phyloP scores from a whole-genome alignment of 139 green algal species.

The Chlorella sorokiniana region DNA sequence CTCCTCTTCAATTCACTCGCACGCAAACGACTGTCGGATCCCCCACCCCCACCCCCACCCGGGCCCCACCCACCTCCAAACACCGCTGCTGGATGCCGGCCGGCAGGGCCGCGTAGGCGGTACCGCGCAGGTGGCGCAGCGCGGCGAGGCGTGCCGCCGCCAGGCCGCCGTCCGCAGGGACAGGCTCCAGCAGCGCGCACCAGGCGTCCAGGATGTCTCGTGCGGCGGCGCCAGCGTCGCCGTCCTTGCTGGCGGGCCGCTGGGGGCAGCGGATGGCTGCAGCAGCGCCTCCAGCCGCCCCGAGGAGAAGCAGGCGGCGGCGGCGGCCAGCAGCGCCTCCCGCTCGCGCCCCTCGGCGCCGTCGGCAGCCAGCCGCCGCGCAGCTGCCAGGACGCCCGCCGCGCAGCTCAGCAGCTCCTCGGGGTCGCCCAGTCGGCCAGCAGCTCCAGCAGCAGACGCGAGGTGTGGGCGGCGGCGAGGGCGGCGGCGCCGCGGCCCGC shows the following conservation, averaged over 20 bases:
- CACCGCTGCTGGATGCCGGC: not conserved
- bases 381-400: not conserved
- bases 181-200: constrained; percentile 12
- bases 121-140: not conserved
- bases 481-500: not conserved
- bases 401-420: constrained; percentile 19
- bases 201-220: not conserved
- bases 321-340: not conserved
- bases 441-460: not conserved
- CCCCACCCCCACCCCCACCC: too few relatives aligned
- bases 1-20: too few relatives aligned
- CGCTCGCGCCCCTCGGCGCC: not conserved
- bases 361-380: not conserved
- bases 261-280: too few relatives aligned
- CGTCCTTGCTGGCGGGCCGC: too few relatives aligned
- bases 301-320: constrained; percentile 9
- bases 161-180: not conserved
- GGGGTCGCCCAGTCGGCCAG: not conserved
- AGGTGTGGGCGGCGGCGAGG: not conserved
- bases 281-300: not conserved
- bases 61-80: constrained; percentile 12
- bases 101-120: constrained; percentile 10
- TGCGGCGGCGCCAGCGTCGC: not conserved
- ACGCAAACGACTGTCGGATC: too few relatives aligned
- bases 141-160: constrained; percentile 2